These are phyloP conservation scores for Cyberlindnera bimundalis DNA, from an alignment of 805 yeast species.

Conservation along the genomic window DNA sequence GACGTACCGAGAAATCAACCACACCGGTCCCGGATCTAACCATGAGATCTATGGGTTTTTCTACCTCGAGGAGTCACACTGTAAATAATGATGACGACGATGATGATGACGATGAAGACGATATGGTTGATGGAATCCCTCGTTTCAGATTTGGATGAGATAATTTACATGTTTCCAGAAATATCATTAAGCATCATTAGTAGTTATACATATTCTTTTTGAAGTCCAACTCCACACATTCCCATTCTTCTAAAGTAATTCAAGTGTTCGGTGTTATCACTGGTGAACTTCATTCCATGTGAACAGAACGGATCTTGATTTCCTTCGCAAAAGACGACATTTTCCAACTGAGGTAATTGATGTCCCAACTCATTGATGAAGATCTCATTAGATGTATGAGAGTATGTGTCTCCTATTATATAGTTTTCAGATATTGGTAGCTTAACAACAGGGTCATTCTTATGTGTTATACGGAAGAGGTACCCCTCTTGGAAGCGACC, in stretches of 20 bases:
- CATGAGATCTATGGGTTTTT: too few species aligned
- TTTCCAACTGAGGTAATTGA: constrained; percentile 29
- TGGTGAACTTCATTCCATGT: constrained; percentile 17
- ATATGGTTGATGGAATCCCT: constrained; percentile 34
- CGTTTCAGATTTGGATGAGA: constrained; percentile 29
- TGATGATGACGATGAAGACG: constrained; percentile 25
- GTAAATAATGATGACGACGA: constrained; percentile 2
- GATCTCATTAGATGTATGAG: constrained; percentile 22
- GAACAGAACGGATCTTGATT: constrained; percentile 58
- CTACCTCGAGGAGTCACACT: not conserved
- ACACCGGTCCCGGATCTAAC: too few species aligned
- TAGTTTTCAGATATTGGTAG: constrained; percentile 22
- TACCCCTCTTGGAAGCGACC: constrained; percentile 4
- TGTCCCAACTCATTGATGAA: constrained; percentile 24
- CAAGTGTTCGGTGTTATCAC: constrained; percentile 26
- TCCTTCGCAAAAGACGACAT: constrained; percentile 74
- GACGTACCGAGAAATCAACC: too few species aligned
- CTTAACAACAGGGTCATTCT: constrained; percentile 27
- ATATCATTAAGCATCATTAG: not conserved
- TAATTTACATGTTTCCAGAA: too few species aligned
- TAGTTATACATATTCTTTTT: not conserved
- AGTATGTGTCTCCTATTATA: constrained; percentile 18
- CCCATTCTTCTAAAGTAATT: constrained; percentile 30
- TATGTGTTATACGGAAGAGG: constrained; percentile 24
- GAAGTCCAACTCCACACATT: constrained; percentile 23